phyloP scores from a whole-genome alignment of 192 early-diverging fungal species.

The Coemansia sp. region DNA sequence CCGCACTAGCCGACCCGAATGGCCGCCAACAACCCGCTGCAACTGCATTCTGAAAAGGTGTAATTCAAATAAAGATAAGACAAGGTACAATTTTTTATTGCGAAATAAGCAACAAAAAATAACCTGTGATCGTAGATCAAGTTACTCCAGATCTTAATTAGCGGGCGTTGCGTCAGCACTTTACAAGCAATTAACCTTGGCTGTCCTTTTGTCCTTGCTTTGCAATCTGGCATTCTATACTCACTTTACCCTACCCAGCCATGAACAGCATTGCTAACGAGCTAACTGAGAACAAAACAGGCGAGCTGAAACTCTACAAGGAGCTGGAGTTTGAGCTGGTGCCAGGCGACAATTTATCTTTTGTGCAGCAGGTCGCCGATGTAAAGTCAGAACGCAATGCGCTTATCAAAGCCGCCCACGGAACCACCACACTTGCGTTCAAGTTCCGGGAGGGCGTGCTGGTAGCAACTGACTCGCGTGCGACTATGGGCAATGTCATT shows the following conservation, averaged over 20 bases:
- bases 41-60: slow-evolving; percentile 3
- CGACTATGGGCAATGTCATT: slow-evolving; percentile 78
- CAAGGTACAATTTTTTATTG: neutral
- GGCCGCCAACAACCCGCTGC: slow-evolving; percentile 1
- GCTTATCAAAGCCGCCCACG: slow-evolving; percentile 89
- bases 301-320: slow-evolving; percentile 15
- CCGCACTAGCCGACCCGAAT: neutral
- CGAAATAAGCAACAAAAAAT: neutral
- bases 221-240: slow-evolving; percentile 1
- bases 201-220: neutral
- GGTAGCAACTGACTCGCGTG: slow-evolving; percentile 95
- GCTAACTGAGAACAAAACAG: slow-evolving; percentile 19
- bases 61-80: neutral
- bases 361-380: slow-evolving; percentile 80
- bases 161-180: slow-evolving; percentile 2
- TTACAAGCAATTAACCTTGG: neutral
- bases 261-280: slow-evolving; percentile 48
- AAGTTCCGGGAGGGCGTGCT: slow-evolving; percentile 93
- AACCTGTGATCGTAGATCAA: neutral
- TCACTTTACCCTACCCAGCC: neutral
- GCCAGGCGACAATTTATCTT: slow-evolving; percentile 65
- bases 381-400: slow-evolving; percentile 70
- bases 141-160: neutral
- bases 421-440: slow-evolving; percentile 98
- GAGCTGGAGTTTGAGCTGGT: slow-evolving; percentile 41